A percentile compares a stretch with the other conserved stretches of the same genome.
phyloP scores from a whole-genome alignment of 257 asterid genomes.

The Ligustrum vulgare region DNA sequence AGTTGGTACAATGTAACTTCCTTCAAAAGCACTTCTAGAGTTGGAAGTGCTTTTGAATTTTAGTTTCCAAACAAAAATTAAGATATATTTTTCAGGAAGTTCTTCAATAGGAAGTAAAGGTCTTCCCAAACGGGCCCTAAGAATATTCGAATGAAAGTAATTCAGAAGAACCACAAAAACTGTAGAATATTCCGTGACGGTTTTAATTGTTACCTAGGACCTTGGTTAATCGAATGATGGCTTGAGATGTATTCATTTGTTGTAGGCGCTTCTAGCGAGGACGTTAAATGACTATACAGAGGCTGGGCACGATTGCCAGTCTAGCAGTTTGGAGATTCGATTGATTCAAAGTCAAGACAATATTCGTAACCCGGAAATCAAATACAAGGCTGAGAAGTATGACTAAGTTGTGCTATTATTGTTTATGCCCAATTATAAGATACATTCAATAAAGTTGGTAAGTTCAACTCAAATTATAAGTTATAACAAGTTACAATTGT shows the following conservation, averaged over 20 bases:
- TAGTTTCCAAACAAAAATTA: too few relatives aligned
- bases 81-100: too few relatives aligned
- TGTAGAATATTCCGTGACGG: not conserved
- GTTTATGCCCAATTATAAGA: not conserved
- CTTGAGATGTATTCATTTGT: conserved; percentile 3
- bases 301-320: conserved; percentile 80
- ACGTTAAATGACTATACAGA: conserved; percentile 68
- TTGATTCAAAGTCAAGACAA: conserved; percentile 86
- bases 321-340: conserved; percentile 94
- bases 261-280: conserved; percentile 83
- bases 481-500: not conserved
- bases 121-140: too few relatives aligned
- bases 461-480: too few relatives aligned
- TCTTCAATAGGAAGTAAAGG: too few relatives aligned
- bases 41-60: too few relatives aligned
- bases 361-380: conserved; percentile 87
- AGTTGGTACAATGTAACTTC: too few relatives aligned
- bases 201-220: not conserved
- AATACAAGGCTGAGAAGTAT: conserved; percentile 69
- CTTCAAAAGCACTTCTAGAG: too few relatives aligned
- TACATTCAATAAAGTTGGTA: conserved; percentile 1
- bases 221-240: not conserved
- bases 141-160: too few relatives aligned
- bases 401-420: conserved; percentile 25
- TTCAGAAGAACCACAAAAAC: too few relatives aligned